Conservation (phyloP, 805 yeast genomes). For the Saccharomycopsis olivae region DNA sequence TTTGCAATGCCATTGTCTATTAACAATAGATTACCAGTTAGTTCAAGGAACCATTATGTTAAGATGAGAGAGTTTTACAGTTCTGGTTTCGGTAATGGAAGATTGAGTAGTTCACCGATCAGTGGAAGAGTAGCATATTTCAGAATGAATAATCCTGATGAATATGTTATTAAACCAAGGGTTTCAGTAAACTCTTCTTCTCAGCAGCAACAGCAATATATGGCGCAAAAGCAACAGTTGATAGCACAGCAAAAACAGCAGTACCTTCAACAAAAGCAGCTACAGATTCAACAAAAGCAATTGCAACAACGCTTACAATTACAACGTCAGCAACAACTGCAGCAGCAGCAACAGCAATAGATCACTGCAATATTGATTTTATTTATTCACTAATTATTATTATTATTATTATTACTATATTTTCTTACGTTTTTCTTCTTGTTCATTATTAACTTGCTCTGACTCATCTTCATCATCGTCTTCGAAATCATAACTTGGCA, state of each 20-base stretch:
- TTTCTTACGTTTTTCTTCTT: not conserved
- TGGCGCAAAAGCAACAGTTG: slow-evolving; percentile 5
- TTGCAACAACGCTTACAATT: slow-evolving; percentile 12
- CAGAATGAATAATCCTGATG: slow-evolving; percentile 59
- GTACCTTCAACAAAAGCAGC: slow-evolving; percentile 18
- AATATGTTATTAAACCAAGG: slow-evolving; percentile 47
- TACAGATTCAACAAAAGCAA: slow-evolving; percentile 6
- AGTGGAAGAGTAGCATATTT: slow-evolving; percentile 73
- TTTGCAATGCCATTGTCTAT: slow-evolving; percentile 78
- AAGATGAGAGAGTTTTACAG: slow-evolving; percentile 83
- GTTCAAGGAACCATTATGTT: slow-evolving; percentile 61
- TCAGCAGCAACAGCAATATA: slow-evolving; percentile 15
- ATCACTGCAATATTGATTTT: too few species aligned
- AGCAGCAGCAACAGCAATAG: slow-evolving; percentile 23
- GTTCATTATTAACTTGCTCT: slow-evolving; percentile 11
- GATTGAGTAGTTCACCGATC: slow-evolving; percentile 22
- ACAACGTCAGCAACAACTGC: slow-evolving; percentile 16
- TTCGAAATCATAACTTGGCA: slow-evolving; percentile 34
- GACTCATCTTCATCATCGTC: slow-evolving; percentile 22
- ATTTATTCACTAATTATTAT: not conserved
- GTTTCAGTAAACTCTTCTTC: slow-evolving; percentile 25
- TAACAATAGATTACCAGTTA: slow-evolving; percentile 57
- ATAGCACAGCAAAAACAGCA: slow-evolving; percentile 11
- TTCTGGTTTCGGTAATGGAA: slow-evolving; percentile 51
- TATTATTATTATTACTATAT: not conserved